Conservation (phyloP, 805 yeast species). For the Schizosaccharomyces lindneri region DNA sequence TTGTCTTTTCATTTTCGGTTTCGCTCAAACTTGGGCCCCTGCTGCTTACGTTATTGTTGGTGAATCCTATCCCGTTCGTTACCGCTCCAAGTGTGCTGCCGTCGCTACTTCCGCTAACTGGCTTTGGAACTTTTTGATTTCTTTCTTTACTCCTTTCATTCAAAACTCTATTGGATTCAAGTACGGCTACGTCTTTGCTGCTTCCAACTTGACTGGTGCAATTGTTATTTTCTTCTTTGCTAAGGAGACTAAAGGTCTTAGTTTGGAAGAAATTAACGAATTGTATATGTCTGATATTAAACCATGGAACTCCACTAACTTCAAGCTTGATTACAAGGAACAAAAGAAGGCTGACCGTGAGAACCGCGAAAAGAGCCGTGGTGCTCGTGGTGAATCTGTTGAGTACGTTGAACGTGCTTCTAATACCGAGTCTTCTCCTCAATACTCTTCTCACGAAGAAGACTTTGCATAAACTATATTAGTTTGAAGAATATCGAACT, state of each 20-base stretch:
- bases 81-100: constrained; percentile 13
- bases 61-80: constrained; percentile 24
- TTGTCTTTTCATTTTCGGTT: constrained; percentile 25
- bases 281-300: constrained; percentile 14
- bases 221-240: constrained; percentile 35
- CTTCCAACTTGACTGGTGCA: constrained; percentile 23
- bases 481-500: too few species aligned
- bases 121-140: constrained; percentile 26
- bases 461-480: neutral
- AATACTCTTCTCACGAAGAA: neutral
- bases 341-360: neutral
- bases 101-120: constrained; percentile 20
- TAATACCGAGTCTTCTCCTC: neutral
- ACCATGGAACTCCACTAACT: constrained; percentile 3
- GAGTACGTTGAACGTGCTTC: neutral
- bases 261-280: constrained; percentile 34
- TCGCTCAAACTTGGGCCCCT: constrained; percentile 36
- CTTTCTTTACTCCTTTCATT: constrained; percentile 47
- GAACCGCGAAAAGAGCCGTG: neutral
- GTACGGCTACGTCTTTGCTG: constrained; percentile 39
- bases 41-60: constrained; percentile 23
- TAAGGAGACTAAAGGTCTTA: constrained; percentile 35
- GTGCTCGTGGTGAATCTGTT: neutral
- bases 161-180: constrained; percentile 35
- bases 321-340: neutral